Evolutionary conservation across 805 yeast species (phyloP).

Genomic region (Saccharomycopsis synnaedendra): DNA sequence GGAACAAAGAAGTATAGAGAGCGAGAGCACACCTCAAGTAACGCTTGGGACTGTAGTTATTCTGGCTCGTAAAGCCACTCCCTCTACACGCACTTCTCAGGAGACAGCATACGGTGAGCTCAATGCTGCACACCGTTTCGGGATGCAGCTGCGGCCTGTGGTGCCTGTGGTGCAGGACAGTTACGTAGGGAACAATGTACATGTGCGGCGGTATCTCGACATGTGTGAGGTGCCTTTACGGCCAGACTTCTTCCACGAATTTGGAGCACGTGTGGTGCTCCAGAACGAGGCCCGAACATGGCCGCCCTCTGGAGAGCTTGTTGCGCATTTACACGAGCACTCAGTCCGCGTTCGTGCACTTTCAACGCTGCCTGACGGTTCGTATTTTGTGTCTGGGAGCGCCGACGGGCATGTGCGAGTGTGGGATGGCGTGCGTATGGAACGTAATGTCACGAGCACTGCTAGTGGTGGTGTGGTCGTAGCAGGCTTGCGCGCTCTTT

Average conservation of each 20-base stretch:
- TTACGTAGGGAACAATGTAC: conserved; percentile 59
- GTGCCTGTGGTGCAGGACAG: conserved; percentile 34
- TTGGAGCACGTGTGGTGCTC: conserved; percentile 34
- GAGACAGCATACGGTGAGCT: conserved; percentile 37
- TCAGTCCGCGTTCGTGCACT: conserved; percentile 45
- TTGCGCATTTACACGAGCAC: conserved; percentile 56
- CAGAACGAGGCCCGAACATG: conserved; percentile 15
- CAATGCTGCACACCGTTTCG: conserved; percentile 15
- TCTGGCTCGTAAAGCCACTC: conserved; percentile 26
- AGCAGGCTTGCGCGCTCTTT: conserved; percentile 4
- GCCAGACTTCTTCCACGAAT: conserved; percentile 51
- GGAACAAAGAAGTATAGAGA: neutral
- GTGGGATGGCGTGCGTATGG: conserved; percentile 67
- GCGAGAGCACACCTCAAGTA: too few relatives aligned
- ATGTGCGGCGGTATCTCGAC: conserved; percentile 44
- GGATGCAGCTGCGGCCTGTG: neutral
- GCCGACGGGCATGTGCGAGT: conserved; percentile 59
- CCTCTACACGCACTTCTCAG: conserved; percentile 28
- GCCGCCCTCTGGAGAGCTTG: conserved; percentile 40
- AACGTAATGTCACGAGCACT: conserved; percentile 48
- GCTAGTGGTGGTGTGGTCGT: conserved; percentile 29
- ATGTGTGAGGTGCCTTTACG: conserved; percentile 45
- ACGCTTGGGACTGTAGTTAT: conserved; percentile 25
- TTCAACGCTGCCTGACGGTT: conserved; percentile 47
- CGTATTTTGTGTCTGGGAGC: conserved; percentile 68